These are phyloP conservation scores for Fusarium metavorans DNA, from an alignment of 2,329 filamentous ascomycete species.

Conservation along the genomic window DNA sequence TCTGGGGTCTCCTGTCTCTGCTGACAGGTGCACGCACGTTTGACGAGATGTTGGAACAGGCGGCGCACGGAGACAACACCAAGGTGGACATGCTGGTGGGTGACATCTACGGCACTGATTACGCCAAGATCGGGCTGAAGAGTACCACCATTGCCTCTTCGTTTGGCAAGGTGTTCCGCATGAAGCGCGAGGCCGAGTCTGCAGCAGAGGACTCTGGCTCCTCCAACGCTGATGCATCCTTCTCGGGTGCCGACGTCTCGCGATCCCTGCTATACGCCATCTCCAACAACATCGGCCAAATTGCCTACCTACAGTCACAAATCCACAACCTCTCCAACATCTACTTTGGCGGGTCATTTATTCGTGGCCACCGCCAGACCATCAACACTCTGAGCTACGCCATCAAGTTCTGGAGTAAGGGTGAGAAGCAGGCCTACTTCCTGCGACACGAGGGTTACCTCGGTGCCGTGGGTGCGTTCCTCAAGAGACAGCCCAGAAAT, in stretches of 20 bases:
- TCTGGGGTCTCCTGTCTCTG: slow-evolving; percentile 93
- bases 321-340: slow-evolving; percentile 92
- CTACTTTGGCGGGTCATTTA: slow-evolving; percentile 98
- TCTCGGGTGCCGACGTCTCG: slow-evolving; percentile 87
- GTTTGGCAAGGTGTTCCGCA: slow-evolving; percentile 95
- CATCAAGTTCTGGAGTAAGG: slow-evolving; percentile 97
- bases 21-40: slow-evolving; percentile 96
- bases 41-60: slow-evolving; percentile 95
- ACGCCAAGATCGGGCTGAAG: slow-evolving; percentile 95
- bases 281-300: slow-evolving; percentile 98
- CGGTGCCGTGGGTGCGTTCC: slow-evolving; percentile 91
- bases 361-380: slow-evolving; percentile 94
- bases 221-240: slow-evolving; percentile 64
- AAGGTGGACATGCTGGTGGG: slow-evolving; percentile 97
- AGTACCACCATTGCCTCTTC: slow-evolving; percentile 95
- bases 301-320: slow-evolving; percentile 96
- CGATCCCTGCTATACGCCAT: slow-evolving; percentile 93
- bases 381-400: slow-evolving; percentile 98
- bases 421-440: slow-evolving; percentile 95
- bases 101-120: slow-evolving; percentile 97
- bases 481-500: slow-evolving; percentile 89
- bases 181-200: slow-evolving; percentile 86
- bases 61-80: slow-evolving; percentile 90
- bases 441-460: slow-evolving; percentile 95
- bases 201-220: slow-evolving; percentile 79